Percentiles rank a stretch among this genome's conserved stretches.
phyloP scores from a whole-genome alignment of 148 eudicot species.

The Vaccinium vitisidaea region DNA sequence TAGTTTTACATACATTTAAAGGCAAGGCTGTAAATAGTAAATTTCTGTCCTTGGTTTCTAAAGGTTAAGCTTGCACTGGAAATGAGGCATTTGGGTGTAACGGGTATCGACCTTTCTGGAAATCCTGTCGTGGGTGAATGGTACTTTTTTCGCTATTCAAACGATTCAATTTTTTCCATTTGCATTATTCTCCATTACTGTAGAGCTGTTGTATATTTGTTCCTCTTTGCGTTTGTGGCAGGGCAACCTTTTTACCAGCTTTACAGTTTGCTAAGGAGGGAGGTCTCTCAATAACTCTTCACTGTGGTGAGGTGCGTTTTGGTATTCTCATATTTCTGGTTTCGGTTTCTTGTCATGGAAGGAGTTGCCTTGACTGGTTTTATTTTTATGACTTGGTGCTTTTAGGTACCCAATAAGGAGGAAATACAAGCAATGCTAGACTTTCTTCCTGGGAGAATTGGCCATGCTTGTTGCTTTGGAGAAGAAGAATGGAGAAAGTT shows the following conservation, averaged over 20 bases:
- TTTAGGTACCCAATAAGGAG: constrained; percentile 83
- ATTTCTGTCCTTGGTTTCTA: constrained; percentile 7
- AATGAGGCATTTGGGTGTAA: constrained; percentile 70
- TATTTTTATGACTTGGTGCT: constrained; percentile 45
- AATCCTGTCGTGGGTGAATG: constrained; percentile 89
- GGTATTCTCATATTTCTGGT: constrained; percentile 4
- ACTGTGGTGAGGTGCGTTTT: constrained; percentile 85
- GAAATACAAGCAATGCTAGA: constrained; percentile 90
- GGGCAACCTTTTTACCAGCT: constrained; percentile 85
- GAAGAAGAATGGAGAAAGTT: constrained; percentile 80
- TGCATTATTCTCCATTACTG: constrained; percentile 10
- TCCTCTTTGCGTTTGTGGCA: constrained; percentile 26
- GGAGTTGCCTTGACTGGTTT: constrained; percentile 32
- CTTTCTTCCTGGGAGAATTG: constrained; percentile 83
- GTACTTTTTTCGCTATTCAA: constrained; percentile 33
- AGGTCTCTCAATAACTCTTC: constrained; percentile 77
- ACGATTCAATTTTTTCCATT: background rate
- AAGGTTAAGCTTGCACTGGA: constrained; percentile 84
- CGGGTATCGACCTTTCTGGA: constrained; percentile 93
- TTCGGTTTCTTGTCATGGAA: constrained; percentile 7
- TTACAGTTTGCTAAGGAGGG: constrained; percentile 75
- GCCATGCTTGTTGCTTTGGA: constrained; percentile 92
- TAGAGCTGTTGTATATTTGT: constrained; percentile 12
- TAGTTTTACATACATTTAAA: background rate
- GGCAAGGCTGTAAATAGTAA: constrained; percentile 9